phyloP scores from a whole-genome alignment of 495 filamentous ascomycete species.

The Acidiella bohemica region DNA sequence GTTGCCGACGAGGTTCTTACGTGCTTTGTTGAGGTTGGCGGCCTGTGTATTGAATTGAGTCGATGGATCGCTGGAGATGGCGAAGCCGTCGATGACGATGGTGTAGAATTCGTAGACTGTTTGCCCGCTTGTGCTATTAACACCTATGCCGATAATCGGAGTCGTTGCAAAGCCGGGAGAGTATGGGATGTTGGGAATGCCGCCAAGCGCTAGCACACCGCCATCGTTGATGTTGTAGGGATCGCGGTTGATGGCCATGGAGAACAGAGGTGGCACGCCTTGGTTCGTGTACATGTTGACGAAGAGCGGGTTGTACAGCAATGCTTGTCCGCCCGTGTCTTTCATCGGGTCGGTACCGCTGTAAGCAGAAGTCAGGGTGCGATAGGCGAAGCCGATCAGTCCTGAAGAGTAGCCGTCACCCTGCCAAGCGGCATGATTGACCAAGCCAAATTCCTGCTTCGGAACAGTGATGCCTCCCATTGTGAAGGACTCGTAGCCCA shows the following conservation, averaged over 20 bases:
- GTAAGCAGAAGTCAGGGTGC: constrained; percentile 40
- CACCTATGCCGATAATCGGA: constrained; percentile 22
- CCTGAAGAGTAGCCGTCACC: constrained; percentile 41
- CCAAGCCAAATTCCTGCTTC: constrained; percentile 13
- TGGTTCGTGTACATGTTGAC: constrained; percentile 42
- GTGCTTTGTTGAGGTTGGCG: constrained; percentile 27
- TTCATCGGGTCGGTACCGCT: constrained; percentile 27
- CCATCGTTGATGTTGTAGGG: constrained; percentile 17
- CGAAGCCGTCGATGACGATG: constrained; percentile 31
- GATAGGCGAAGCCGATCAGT: constrained; percentile 24
- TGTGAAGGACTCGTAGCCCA: constrained; percentile 39
- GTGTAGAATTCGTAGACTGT: constrained; percentile 32
- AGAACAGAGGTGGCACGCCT: constrained; percentile 42
- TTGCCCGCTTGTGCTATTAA: constrained; percentile 4
- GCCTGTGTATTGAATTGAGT: constrained; percentile 27
- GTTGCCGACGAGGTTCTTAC: constrained; percentile 21
- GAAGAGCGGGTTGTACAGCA: constrained; percentile 44
- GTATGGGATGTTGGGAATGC: constrained; percentile 32
- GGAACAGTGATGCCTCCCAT: constrained; percentile 17
- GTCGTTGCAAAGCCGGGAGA: constrained; percentile 28
- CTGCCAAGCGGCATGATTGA: constrained; percentile 14
- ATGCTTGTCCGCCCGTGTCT: constrained; percentile 27
- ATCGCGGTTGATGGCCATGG: constrained; percentile 31
- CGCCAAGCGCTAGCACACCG: constrained; percentile 40
- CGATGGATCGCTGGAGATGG: constrained; percentile 16